Percentiles rank a stretch among this genome's conserved stretches.
Evolutionary conservation across 2,329 filamentous ascomycete genomes (phyloP).

Genomic region (Lasiodiplodia hormozganensis): DNA sequence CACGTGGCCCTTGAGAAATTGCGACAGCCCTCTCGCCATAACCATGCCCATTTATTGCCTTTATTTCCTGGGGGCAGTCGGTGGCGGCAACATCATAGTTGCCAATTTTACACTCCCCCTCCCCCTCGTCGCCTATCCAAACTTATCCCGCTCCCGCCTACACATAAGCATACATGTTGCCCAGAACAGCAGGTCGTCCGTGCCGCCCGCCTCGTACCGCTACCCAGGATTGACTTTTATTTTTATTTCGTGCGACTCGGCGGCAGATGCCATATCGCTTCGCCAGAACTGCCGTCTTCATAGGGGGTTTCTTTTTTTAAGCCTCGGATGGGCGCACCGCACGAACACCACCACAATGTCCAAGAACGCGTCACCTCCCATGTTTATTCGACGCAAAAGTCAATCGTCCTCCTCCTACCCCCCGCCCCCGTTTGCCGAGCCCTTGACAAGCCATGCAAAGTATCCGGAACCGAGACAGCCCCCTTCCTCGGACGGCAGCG

Average conservation of each 20-base stretch:
- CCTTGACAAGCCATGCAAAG: no score
- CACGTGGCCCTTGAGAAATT: conserved; percentile 15
- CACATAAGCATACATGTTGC: background rate
- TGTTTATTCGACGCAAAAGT: background rate
- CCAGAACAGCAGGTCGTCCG: background rate
- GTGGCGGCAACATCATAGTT: background rate
- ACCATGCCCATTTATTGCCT: background rate
- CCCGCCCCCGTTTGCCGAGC: no score
- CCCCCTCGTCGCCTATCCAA: background rate
- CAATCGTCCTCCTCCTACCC: no score
- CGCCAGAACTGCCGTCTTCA: background rate
- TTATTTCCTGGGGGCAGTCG: background rate
- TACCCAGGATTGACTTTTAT: no score
- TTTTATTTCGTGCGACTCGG: no score
- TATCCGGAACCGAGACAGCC: no score
- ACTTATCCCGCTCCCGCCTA: background rate
- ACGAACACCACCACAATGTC: background rate
- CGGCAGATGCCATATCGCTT: conserved; percentile 9
- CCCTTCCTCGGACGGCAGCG: no score
- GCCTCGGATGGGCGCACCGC: background rate
- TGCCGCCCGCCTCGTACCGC: conserved; percentile 1
- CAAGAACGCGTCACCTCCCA: background rate
- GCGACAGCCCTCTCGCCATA: conserved; percentile 4
- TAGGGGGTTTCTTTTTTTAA: background rate
- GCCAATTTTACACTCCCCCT: background rate